Evolutionary conservation across 2,329 filamentous ascomycete species (phyloP).

Genomic region (Lojkania enalia): DNA sequence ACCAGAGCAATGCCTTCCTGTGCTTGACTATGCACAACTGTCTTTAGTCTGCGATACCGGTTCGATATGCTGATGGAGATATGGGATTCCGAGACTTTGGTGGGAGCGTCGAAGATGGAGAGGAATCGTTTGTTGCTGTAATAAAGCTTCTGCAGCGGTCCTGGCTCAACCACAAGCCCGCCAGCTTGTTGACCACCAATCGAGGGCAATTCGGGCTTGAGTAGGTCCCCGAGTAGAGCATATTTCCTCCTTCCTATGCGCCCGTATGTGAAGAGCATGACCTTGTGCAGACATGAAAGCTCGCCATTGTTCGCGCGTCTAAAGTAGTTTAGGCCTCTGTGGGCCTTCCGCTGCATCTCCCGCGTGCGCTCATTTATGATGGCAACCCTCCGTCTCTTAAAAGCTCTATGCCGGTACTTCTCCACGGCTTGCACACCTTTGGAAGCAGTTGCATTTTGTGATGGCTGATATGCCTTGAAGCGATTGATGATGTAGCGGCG

Average conservation of each 20-base stretch:
- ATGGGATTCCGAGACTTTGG: slow-evolving; percentile 13
- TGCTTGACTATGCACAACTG: slow-evolving; percentile 31
- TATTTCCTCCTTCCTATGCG: slow-evolving; percentile 58
- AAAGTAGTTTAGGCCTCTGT: slow-evolving; percentile 49
- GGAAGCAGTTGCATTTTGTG: slow-evolving; percentile 23
- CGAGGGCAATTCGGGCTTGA: slow-evolving; percentile 23
- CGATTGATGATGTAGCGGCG: slow-evolving; percentile 52
- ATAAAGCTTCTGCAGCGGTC: slow-evolving; percentile 42
- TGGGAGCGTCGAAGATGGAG: slow-evolving; percentile 37
- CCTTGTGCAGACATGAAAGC: slow-evolving; percentile 52
- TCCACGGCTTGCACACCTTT: slow-evolving; percentile 20
- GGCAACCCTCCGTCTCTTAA: slow-evolving; percentile 24
- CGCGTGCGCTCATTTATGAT: slow-evolving; percentile 29
- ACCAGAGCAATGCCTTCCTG: slow-evolving; percentile 21
- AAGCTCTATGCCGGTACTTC: slow-evolving; percentile 21
- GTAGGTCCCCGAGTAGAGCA: slow-evolving; percentile 43
- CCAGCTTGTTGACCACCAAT: neutral
- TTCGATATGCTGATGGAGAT: slow-evolving; percentile 32
- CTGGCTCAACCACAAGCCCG: neutral
- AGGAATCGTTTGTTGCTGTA: slow-evolving; percentile 35
- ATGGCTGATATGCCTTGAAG: slow-evolving; percentile 52
- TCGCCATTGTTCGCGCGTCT: slow-evolving; percentile 62
- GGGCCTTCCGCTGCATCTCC: slow-evolving; percentile 27
- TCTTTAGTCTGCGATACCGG: slow-evolving; percentile 35
- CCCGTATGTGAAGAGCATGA: slow-evolving; percentile 61